Conservation (phyloP, 2,329 filamentous ascomycete genomes). For the Colletotrichum liaoningense region DNA sequence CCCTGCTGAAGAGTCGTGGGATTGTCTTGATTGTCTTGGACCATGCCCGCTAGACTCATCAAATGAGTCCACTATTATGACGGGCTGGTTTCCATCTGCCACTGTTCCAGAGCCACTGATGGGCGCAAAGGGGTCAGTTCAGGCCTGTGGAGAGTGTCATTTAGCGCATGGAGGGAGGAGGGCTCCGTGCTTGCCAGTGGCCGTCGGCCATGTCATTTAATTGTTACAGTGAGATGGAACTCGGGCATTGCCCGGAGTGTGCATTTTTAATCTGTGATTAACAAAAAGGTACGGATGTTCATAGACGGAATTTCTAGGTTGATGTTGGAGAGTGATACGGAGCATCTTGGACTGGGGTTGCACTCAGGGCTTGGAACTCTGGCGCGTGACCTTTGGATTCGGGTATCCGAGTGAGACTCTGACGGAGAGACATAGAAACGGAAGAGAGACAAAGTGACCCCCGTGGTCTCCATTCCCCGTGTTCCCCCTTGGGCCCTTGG, state of each 20-base stretch:
- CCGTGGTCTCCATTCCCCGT: background rate
- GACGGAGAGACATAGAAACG: background rate
- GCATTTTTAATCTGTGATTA: background rate
- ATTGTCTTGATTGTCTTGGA: constrained; percentile 13
- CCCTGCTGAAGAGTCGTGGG: constrained; percentile 19
- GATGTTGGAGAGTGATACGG: background rate
- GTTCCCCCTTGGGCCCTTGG: background rate
- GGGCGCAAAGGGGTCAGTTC: background rate
- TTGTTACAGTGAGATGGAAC: background rate
- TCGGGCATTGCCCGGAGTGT: background rate
- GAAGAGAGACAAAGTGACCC: background rate
- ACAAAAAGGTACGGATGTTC: background rate
- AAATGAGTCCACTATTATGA: constrained; percentile 24
- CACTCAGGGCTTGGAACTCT: background rate
- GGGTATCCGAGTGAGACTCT: background rate
- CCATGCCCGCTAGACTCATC: background rate
- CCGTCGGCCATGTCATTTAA: background rate
- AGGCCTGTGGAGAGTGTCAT: constrained; percentile 8
- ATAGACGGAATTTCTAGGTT: background rate
- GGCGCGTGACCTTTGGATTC: background rate
- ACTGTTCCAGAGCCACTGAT: constrained; percentile 1
- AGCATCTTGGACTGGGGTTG: background rate
- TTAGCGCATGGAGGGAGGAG: background rate
- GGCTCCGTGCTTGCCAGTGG: background rate
- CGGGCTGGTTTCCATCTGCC: background rate